Base-by-base conservation (phyloP, 2,329 filamentous ascomycete species). In the Mycogone perniciosa region DNA sequence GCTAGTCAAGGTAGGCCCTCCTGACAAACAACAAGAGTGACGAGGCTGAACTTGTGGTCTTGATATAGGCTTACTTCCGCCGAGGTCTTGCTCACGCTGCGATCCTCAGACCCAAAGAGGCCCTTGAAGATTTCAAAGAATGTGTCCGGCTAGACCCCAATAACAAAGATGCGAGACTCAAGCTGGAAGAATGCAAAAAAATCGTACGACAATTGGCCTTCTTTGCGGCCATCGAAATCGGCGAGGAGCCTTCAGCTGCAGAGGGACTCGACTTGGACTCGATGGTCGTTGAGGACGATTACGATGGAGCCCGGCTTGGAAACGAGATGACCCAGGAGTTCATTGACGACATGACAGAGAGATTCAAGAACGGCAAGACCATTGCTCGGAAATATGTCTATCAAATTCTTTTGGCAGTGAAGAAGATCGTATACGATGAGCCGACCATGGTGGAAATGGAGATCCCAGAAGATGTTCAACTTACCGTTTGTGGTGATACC, bases 401-500 rank as follows among this genome's bases (percentile, higher is more conserved):
- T 76, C 89, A 96, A 73, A 99, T 99, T 64, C 80, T 99, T 61
- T 74, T 96, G 60, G 88, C 88, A 5, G 88, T 95, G 60, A 89
- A 88, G 75, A 85, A 96, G 56, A 80, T 99, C 52, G 85, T 96
- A 42, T 91, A 92, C 67, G 84, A 90, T 48, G 93, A 99, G 72
- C 80, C 92, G 11, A 99, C 93, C 29, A 96, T 99, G 93, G 91
- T 96, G 29, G 93, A 99, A 72, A 81, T 93, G 65, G 81, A 88
- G 45, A 83, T 99, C 49, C 82, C 86, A 5, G 73, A 88, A 42
- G 89, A 85, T 51, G 82, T 86, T 52, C 81, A 86, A 64, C 76
- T 99, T 62, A 99, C 93, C 2, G 90, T 99, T 50, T 99, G 93
- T 65, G 93, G 93, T 68, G 93, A 99, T 67, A 99, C 93, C 5